These are phyloP conservation scores for Endothia cerciana DNA, from an alignment of 2,329 filamentous ascomycete species.

Conservation along the genomic window DNA sequence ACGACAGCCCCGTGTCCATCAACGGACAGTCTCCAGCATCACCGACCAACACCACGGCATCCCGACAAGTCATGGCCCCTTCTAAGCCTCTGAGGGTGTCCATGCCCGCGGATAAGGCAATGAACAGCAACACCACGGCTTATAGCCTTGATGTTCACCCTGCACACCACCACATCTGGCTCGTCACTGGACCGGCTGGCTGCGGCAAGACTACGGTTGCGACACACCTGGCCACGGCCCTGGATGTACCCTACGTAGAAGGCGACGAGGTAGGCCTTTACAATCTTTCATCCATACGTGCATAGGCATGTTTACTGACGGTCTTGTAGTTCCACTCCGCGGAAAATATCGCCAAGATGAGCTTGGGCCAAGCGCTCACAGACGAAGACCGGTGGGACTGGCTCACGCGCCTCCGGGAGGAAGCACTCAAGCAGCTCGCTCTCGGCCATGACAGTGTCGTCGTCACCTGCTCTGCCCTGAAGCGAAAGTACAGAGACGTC, in stretches of 20 bases:
- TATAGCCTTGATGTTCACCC: constrained; percentile 34
- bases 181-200: constrained; percentile 78
- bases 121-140: constrained; percentile 37
- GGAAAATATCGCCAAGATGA: constrained; percentile 91
- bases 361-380: constrained; percentile 77
- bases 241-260: constrained; percentile 73
- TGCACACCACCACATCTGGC: constrained; percentile 72
- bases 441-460: constrained; percentile 75
- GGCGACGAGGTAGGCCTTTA: constrained; percentile 70
- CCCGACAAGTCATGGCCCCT: constrained; percentile 35
- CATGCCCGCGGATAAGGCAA: constrained; percentile 36
- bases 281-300: constrained; percentile 8
- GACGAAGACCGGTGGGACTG: constrained; percentile 98
- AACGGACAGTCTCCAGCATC: constrained; percentile 43
- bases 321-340: constrained; percentile 70
- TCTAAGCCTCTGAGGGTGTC: constrained; percentile 34
- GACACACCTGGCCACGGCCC: constrained; percentile 62
- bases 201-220: constrained; percentile 81
- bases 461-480: constrained; percentile 92
- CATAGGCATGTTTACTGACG: constrained; percentile 3
- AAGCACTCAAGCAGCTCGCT: constrained; percentile 60
- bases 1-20: constrained; percentile 51
- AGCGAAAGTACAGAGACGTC: constrained; percentile 95
- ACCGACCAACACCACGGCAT: constrained; percentile 34
- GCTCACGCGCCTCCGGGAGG: constrained; percentile 78